These are phyloP conservation scores for Stephania yunnanensis DNA, from an alignment of 164 flowering plant species.

Conservation along the genomic window DNA sequence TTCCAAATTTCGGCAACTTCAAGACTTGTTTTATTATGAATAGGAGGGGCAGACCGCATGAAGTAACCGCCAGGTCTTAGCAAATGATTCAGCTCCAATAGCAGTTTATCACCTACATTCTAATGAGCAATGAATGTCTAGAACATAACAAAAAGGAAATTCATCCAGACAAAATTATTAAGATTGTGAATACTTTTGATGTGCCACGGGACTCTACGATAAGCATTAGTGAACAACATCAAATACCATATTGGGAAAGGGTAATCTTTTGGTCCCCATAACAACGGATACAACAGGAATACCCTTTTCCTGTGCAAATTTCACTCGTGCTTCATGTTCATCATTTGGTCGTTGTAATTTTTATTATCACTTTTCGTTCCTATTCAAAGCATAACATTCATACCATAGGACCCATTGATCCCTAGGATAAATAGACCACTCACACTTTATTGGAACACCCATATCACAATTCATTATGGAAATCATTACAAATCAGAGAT, in stretches of 20 bases:
- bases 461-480: too few species aligned
- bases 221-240: conserved; percentile 64
- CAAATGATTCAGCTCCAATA: conserved; percentile 76
- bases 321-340: conserved; percentile 76
- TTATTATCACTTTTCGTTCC: too few species aligned
- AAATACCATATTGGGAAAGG: conserved; percentile 51
- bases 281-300: conserved; percentile 62
- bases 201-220: conserved; percentile 82
- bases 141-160: neutral
- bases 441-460: too few species aligned
- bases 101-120: conserved; percentile 75
- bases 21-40: conserved; percentile 46
- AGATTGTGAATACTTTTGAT: conserved; percentile 49
- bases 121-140: conserved; percentile 11
- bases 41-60: conserved; percentile 91
- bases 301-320: conserved; percentile 70
- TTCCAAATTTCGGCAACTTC: conserved; percentile 83
- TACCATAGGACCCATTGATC: too few species aligned
- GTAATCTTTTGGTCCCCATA: conserved; percentile 62
- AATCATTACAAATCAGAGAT: too few species aligned
- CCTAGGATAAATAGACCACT: too few species aligned
- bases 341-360: conserved; percentile 40
- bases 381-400: too few species aligned
- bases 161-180: neutral
- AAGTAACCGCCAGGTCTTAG: conserved; percentile 87